Conservation (phyloP, 495 filamentous ascomycete species). For the Tuber aestivum region DNA sequence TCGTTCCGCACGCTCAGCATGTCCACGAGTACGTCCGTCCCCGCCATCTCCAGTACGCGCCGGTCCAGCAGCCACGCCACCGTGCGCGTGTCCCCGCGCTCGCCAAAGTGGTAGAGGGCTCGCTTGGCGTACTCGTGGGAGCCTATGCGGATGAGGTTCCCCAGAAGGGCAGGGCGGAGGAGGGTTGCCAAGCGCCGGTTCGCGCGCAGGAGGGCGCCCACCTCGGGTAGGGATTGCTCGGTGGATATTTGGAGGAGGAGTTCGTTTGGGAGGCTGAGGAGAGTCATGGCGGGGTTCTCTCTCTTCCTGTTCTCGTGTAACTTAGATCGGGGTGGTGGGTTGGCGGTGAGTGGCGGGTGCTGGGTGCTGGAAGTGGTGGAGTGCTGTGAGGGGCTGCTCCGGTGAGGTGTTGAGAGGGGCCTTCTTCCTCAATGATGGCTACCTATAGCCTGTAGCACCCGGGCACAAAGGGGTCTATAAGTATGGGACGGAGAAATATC, state of each 20-base stretch:
- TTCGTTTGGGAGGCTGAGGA: not conserved
- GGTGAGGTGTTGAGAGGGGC: no score
- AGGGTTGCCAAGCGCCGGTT: not conserved
- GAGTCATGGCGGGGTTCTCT: not conserved
- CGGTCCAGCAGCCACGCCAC: not conserved
- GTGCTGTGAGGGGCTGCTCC: not conserved
- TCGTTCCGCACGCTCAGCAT: not conserved
- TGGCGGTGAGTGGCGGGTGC: not conserved
- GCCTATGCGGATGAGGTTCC: not conserved
- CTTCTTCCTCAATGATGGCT: not conserved
- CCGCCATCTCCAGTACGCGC: not conserved
- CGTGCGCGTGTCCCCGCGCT: not conserved
- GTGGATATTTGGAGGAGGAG: slow-evolving; percentile 3
- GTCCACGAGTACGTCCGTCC: not conserved
- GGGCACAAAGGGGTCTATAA: not conserved
- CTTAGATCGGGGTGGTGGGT: not conserved
- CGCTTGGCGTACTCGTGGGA: not conserved
- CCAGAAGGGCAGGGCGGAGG: not conserved
- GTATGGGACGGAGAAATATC: not conserved
- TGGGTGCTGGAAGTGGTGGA: no score
- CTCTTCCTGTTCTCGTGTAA: not conserved
- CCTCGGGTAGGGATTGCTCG: not conserved
- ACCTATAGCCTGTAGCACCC: no score
- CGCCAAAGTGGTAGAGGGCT: not conserved
- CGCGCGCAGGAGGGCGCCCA: not conserved